Evolutionary conservation across 495 filamentous ascomycete genomes (phyloP), one percentile per base, ranked within the genome.

Genomic region (Hypoxylon fuscum): DNA sequence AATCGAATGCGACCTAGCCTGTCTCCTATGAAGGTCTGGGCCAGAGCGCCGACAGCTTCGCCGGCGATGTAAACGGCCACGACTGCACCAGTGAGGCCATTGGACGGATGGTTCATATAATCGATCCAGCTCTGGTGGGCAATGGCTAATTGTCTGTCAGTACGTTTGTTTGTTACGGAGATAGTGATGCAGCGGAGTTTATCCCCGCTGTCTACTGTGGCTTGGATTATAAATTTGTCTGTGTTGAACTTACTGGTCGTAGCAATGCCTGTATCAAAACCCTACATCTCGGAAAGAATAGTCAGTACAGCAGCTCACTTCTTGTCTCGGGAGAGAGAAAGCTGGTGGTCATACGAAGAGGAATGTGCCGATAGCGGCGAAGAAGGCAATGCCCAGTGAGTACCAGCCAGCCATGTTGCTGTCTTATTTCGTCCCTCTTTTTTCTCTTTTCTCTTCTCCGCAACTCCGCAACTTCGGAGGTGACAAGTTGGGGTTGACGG

Each of bases 1-100:
- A 85, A 85, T 0, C 81, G 77, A 37, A 84, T 81, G 31, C 84
- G 81, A 25, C 84, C 84, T 7, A 87, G 77, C 65, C 65, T 79
- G 55, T 87, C 84, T 17, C 77, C 84, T 42, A 85, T 69, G 14
- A 80, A 74, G 6, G 78, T 84, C 61, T 87, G 83, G 0, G 72
- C 74, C 11, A 85, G 42, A 7, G 83, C 81, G 15, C 84, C 84
- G 11, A 78, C 70, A 17, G 81, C 79, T 68, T 85, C 83, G 38
- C 84, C 84, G 9, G 84, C 84, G 53, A 85, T 85, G 55, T 87
- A 85, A 14, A 85, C 81, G n/a, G 83, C 76, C 12, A 84, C 83
- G 66, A 84, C 83, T n/a, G 84, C 82, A 57, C 84, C 84, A n/a
- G 81, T 84, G 5, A 85, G 64, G 0, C 74, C 83, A 56, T 79